phyloP scores from a whole-genome alignment of 352 stramenopile genomes.

The Pythium phragmitis region DNA sequence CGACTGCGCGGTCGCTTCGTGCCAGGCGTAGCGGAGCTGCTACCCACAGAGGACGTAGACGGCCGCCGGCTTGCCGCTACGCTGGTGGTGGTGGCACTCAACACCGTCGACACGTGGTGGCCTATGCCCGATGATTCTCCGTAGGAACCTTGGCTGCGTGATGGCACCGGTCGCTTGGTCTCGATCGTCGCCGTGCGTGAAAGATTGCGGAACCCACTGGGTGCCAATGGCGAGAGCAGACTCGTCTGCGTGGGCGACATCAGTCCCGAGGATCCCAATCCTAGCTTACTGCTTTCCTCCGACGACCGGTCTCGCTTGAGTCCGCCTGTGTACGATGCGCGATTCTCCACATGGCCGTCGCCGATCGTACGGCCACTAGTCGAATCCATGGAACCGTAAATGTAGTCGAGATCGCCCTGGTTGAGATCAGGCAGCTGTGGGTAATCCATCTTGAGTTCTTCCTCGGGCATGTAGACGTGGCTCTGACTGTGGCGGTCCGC shows the following conservation, averaged over 20 bases:
- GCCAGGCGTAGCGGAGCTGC: background rate
- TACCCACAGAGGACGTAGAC: slow-evolving; percentile 7
- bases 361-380: slow-evolving; percentile 26
- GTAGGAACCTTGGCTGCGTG: background rate
- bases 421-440: slow-evolving; percentile 63
- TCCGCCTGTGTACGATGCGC: slow-evolving; percentile 4
- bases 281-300: slow-evolving; percentile 11
- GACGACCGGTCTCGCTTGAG: slow-evolving; percentile 40
- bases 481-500: slow-evolving; percentile 3
- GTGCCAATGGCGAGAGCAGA: slow-evolving; percentile 4
- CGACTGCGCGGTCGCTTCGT: slow-evolving; percentile 19
- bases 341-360: slow-evolving; percentile 40
- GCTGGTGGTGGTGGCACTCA: slow-evolving; percentile 7
- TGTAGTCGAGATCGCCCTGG: slow-evolving; percentile 71
- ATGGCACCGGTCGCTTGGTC: slow-evolving; percentile 29
- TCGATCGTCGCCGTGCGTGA: slow-evolving; percentile 42
- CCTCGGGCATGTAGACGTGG: slow-evolving; percentile 44
- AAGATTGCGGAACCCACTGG: slow-evolving; percentile 36
- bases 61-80: slow-evolving; percentile 9
- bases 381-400: slow-evolving; percentile 59
- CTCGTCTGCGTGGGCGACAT: slow-evolving; percentile 23
- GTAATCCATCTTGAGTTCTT: slow-evolving; percentile 79
- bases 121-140: background rate
- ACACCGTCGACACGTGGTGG: background rate
- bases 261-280: slow-evolving; percentile 1